Conservation (phyloP, 2,329 filamentous ascomycete species). For the Sporothrix curviconia region DNA sequence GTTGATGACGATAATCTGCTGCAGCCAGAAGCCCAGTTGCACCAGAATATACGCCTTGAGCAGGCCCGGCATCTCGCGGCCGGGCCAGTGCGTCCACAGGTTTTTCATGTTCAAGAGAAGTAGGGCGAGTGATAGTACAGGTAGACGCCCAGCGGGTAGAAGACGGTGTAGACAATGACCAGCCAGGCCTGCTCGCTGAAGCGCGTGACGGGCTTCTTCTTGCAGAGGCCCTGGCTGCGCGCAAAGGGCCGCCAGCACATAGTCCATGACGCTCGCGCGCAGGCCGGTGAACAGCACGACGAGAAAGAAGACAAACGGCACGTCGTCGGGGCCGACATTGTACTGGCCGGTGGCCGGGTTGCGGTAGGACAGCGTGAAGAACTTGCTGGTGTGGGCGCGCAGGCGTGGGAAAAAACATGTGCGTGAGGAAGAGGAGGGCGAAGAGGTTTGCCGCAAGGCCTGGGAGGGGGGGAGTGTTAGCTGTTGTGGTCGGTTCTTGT, state of each 20-base stretch:
- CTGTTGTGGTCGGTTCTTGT: background rate
- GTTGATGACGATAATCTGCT: slow-evolving; percentile 89
- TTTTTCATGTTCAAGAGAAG: slow-evolving; percentile 67
- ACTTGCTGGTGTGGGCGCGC: slow-evolving; percentile 72
- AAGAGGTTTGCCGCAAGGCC: slow-evolving; percentile 82
- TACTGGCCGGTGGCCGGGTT: slow-evolving; percentile 64
- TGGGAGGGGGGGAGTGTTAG: slow-evolving; percentile 27
- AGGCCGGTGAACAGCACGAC: slow-evolving; percentile 82
- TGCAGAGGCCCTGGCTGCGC: slow-evolving; percentile 63
- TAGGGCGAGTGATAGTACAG: slow-evolving; percentile 72
- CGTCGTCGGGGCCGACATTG: slow-evolving; percentile 70
- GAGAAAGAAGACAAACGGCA: slow-evolving; percentile 69
- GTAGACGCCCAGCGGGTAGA: slow-evolving; percentile 84
- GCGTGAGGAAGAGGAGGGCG: slow-evolving; percentile 72
- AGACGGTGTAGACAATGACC: slow-evolving; percentile 71
- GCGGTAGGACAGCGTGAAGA: slow-evolving; percentile 81
- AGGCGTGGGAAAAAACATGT: slow-evolving; percentile 77
- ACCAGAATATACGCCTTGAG: slow-evolving; percentile 87
- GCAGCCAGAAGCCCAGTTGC: slow-evolving; percentile 88
- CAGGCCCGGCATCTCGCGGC: slow-evolving; percentile 63
- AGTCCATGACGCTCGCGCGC: slow-evolving; percentile 79
- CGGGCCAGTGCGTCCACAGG: slow-evolving; percentile 81
- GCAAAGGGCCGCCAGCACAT: slow-evolving; percentile 75
- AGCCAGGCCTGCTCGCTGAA: slow-evolving; percentile 96
- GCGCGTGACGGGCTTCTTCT: slow-evolving; percentile 68